phyloP scores from a whole-genome alignment of 495 filamentous ascomycete genomes.

The Aspergillus steynii region DNA sequence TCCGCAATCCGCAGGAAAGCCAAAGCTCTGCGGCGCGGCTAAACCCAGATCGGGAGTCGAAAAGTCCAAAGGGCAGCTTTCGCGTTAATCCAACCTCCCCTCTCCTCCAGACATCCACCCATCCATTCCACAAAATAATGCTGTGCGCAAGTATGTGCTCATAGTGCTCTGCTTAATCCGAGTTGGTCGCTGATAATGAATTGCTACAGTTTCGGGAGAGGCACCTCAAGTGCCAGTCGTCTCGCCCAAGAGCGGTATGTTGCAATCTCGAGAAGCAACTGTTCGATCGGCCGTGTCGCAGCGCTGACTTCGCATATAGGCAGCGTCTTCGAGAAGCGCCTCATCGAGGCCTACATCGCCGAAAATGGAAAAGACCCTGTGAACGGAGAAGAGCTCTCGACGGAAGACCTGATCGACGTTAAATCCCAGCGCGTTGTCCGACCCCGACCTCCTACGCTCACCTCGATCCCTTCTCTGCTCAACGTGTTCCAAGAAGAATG shows the following conservation, averaged over 20 bases:
- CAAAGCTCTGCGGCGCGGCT: constrained; percentile 32
- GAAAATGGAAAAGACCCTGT: constrained; percentile 95
- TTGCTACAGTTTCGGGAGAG: constrained; percentile 84
- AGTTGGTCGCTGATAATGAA: constrained; percentile 24
- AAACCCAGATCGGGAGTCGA: constrained; percentile 40
- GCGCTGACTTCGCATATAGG: constrained; percentile 52
- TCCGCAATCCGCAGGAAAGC: constrained; percentile 8
- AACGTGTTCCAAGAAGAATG: constrained; percentile 98
- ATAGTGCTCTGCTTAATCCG: neutral
- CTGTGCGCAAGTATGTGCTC: constrained; percentile 71
- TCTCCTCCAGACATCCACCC: constrained; percentile 31
- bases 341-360: constrained; percentile 92
- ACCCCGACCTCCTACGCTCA: constrained; percentile 90
- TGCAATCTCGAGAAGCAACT: constrained; percentile 8
- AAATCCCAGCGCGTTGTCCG: constrained; percentile 79
- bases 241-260: constrained; percentile 88
- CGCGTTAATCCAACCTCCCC: constrained; percentile 26
- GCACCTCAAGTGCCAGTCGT: constrained; percentile 92
- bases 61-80: constrained; percentile 41
- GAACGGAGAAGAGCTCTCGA: constrained; percentile 82
- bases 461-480: constrained; percentile 94
- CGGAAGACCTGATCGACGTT: constrained; percentile 84
- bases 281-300: constrained; percentile 4
- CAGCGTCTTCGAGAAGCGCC: constrained; percentile 87
- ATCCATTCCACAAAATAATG: constrained; percentile 47